Conservation (phyloP, 352 stramenopile species). For the Pythium vanterpoolii region DNA sequence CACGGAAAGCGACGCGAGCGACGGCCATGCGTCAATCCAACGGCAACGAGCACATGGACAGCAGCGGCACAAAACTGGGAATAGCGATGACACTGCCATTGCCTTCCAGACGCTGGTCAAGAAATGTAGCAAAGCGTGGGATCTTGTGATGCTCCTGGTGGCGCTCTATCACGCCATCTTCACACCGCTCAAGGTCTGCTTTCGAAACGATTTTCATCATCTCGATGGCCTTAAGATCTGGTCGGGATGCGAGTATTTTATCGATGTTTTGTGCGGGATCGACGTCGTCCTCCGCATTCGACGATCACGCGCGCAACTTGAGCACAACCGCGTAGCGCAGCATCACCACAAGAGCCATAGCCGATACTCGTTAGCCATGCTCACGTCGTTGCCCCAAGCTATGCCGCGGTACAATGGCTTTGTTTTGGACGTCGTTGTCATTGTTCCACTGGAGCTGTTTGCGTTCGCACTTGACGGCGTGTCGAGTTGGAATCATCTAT, state of each 20-base stretch:
- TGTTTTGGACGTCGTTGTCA: conserved; percentile 33
- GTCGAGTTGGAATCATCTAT: conserved; percentile 10
- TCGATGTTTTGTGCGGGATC: conserved; percentile 46
- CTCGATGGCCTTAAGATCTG: conserved; percentile 32
- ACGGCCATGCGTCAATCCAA: conserved; percentile 12
- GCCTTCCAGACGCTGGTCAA: conserved; percentile 44
- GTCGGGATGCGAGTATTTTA: conserved; percentile 47
- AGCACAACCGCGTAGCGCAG: not conserved
- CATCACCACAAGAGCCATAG: conserved; percentile 1
- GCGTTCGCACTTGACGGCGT: conserved; percentile 9
- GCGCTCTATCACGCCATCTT: conserved; percentile 41
- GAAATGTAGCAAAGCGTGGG: conserved; percentile 38
- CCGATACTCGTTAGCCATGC: not conserved
- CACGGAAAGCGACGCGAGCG: conserved; percentile 2
- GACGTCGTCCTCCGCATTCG: conserved; percentile 43
- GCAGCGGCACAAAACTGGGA: not conserved
- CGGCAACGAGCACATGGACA: conserved; percentile 13
- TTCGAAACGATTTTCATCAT: conserved; percentile 37
- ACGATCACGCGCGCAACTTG: conserved; percentile 8
- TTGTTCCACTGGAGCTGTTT: conserved; percentile 53
- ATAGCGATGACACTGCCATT: conserved; percentile 16
- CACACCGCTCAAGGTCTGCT: conserved; percentile 58
- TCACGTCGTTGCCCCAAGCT: not conserved
- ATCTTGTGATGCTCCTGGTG: conserved; percentile 44
- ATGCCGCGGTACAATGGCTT: conserved; percentile 29